Evolutionary conservation across 768 basidiomycete species (phyloP).

Genomic region (Boletales sp.): DNA sequence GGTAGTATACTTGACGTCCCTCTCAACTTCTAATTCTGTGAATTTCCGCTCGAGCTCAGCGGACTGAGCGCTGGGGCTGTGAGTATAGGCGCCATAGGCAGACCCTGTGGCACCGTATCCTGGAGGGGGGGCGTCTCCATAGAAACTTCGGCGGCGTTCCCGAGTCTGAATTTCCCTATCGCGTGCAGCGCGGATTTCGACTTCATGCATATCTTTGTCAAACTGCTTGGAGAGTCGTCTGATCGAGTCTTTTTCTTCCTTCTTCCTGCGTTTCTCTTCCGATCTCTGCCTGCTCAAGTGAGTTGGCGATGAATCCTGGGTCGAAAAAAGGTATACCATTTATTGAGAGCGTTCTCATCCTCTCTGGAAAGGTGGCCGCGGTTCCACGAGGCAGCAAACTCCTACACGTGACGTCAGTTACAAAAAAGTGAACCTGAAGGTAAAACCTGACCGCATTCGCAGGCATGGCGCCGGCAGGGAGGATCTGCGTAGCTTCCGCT

Average conservation of each 20-base stretch:
- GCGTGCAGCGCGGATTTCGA: slow-evolving; percentile 53
- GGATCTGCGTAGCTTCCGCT: slow-evolving; percentile 59
- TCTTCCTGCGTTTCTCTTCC: slow-evolving; percentile 50
- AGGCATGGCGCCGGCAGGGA: slow-evolving; percentile 58
- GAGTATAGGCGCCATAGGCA: slow-evolving; percentile 22
- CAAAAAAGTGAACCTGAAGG: slow-evolving; percentile 3
- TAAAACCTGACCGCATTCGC: slow-evolving; percentile 47
- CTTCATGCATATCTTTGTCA: slow-evolving; percentile 46
- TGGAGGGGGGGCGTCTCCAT: slow-evolving; percentile 33
- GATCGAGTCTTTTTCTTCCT: slow-evolving; percentile 43
- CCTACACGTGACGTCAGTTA: slow-evolving; percentile 34
- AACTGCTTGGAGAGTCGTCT: slow-evolving; percentile 37
- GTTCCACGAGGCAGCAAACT: slow-evolving; percentile 57
- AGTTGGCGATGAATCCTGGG: slow-evolving; percentile 2
- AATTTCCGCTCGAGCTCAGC: slow-evolving; percentile 38
- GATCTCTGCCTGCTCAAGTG: slow-evolving; percentile 41
- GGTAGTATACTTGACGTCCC: slow-evolving; percentile 27
- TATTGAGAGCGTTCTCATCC: slow-evolving; percentile 40
- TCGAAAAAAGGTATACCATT: slow-evolving; percentile 37
- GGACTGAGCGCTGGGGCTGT: slow-evolving; percentile 21
- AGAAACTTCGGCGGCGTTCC: slow-evolving; percentile 56
- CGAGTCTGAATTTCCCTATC: slow-evolving; percentile 49
- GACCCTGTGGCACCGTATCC: slow-evolving; percentile 24
- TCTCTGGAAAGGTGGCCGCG: slow-evolving; percentile 38
- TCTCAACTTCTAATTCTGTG: slow-evolving; percentile 29